These are phyloP conservation scores for Penicillium hesseltinei DNA, from an alignment of 2,329 filamentous ascomycete genomes.

Conservation along the genomic window DNA sequence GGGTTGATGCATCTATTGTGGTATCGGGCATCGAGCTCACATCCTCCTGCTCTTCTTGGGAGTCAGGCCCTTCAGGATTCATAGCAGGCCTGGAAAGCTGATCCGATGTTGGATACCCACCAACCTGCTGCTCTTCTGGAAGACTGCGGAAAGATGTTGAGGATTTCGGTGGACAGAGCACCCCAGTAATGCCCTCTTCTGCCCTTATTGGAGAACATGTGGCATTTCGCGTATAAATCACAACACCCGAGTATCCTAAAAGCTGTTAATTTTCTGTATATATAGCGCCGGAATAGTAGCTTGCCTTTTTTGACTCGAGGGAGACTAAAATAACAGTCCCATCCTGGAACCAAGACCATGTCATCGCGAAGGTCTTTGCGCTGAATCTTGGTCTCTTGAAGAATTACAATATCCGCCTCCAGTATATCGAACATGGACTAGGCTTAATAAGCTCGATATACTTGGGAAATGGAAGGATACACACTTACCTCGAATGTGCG, in stretches of 20 bases:
- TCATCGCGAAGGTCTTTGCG: slow-evolving; percentile 88
- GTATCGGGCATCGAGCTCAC: slow-evolving; percentile 35
- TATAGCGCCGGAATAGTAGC: not conserved
- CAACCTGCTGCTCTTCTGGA: slow-evolving; percentile 71
- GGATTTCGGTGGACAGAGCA: slow-evolving; percentile 71
- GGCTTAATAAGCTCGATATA: not conserved
- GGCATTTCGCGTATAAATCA: slow-evolving; percentile 87
- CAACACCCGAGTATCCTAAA: slow-evolving; percentile 89
- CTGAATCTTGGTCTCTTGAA: slow-evolving; percentile 97
- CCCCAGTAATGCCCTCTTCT: slow-evolving; percentile 88
- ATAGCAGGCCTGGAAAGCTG: slow-evolving; percentile 54
- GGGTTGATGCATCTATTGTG: slow-evolving; percentile 64
- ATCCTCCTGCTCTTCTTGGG: slow-evolving; percentile 6
- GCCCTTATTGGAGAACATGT: slow-evolving; percentile 82
- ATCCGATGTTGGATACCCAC: slow-evolving; percentile 73
- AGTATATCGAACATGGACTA: slow-evolving; percentile 92
- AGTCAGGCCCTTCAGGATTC: not conserved
- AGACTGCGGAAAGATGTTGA: slow-evolving; percentile 71
- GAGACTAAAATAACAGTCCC: slow-evolving; percentile 95
- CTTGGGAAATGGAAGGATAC: not conserved
- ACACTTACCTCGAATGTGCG: slow-evolving; percentile 63
- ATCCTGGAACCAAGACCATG: slow-evolving; percentile 91
- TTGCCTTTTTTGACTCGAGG: slow-evolving; percentile 89
- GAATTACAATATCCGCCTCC: slow-evolving; percentile 86
- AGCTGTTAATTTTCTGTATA: slow-evolving; percentile 10